Evolutionary conservation across 1,284 basidiomycete species (phyloP), one percentile per base, ranked within the genome.

Genomic region (Boletus chippewaensis): DNA sequence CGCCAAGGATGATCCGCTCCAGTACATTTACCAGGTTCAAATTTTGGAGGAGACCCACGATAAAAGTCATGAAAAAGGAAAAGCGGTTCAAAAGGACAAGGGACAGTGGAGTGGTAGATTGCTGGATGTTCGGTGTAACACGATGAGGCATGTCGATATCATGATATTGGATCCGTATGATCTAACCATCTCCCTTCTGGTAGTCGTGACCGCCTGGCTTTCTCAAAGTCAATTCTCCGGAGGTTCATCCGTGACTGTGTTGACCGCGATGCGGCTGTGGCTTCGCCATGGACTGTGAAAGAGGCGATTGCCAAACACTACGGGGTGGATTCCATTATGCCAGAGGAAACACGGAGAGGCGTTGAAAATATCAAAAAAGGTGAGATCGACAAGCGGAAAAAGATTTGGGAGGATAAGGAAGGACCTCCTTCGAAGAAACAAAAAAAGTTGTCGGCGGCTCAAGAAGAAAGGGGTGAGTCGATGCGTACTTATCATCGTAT

Each of bases 221-320:
- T 97, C 71, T 95, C 92, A 40, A 96, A 97, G 68, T 93, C 94
- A 13, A 95, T 98, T 60, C 79, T 99, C 28, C 91, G 94, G 57
- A 88, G 94, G 35, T 98, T 95, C 71, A 87, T 99, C 47, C 87
- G 91, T 55, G 95, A 98, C 64, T 95, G 91, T 63, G 85, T 98
- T 4, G 82, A 88, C 59, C 84, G 95, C 44, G 93, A 95, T 55
- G 78, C 93, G 12, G 87, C 91, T 16, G 86, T 95, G 35, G 93
- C 90, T 31, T 91, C 91, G 0, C 94, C 95, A 3, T 99, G 95
- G 95, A 84, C 84, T 2, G 93, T 98, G 34, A 96, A 97, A 66
- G 80, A 83, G 5, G 71, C 76, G 11, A 86, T 98, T 48, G 94
- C 93, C 0, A 74, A 78, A 55, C 81, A 84, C 48, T 96, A 92